These are phyloP conservation scores for Fonsecaea nubica DNA, from an alignment of 2,329 filamentous ascomycete species.

Conservation along the genomic window DNA sequence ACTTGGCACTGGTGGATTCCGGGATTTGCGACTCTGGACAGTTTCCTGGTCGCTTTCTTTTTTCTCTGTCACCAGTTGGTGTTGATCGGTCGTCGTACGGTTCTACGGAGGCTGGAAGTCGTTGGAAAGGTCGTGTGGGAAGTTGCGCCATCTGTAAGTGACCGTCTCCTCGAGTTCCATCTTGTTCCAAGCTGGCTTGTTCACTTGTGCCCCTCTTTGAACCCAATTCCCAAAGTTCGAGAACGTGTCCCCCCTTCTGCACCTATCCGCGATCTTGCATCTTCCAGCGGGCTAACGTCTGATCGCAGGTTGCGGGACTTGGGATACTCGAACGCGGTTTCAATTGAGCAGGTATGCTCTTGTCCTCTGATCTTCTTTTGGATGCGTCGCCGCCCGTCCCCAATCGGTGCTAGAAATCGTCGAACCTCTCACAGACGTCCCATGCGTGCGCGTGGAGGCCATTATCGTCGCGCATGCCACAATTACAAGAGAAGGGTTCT, in stretches of 20 bases:
- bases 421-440: neutral
- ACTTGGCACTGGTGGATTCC: constrained; percentile 12
- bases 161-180: constrained; percentile 3
- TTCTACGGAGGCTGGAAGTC: constrained; percentile 39
- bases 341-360: constrained; percentile 28
- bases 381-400: neutral
- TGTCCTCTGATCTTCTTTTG: neutral
- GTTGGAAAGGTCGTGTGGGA: constrained; percentile 41
- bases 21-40: constrained; percentile 19
- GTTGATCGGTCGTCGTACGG: constrained; percentile 34
- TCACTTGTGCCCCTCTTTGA: constrained; percentile 20
- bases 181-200: constrained; percentile 10
- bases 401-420: constrained; percentile 10
- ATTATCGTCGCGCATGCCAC: constrained; percentile 7
- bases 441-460: neutral
- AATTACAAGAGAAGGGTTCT: constrained; percentile 21
- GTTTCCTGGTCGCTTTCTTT: constrained; percentile 24
- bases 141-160: constrained; percentile 38
- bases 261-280: constrained; percentile 30
- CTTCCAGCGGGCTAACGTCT: constrained; percentile 27
- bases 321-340: constrained; percentile 30
- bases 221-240: constrained; percentile 11
- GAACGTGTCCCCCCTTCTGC: constrained; percentile 20
- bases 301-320: constrained; percentile 31
- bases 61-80: constrained; percentile 30